Conservation (phyloP, 495 filamentous ascomycete genomes). For the Oidiodendron maius region DNA sequence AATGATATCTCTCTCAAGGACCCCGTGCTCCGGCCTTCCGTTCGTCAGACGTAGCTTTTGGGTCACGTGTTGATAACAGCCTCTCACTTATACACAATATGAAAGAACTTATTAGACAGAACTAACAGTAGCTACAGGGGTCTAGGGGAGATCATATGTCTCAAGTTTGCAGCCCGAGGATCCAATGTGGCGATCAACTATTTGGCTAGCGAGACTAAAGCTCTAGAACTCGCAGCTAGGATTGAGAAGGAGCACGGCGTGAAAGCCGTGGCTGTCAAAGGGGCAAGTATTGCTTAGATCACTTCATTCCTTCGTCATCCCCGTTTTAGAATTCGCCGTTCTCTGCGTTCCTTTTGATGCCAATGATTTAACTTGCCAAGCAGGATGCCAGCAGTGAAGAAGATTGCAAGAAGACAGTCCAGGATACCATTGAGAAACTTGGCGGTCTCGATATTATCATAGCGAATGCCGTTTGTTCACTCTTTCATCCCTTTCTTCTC, state of each 20-base stretch:
- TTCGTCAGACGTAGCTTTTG: too few relatives aligned
- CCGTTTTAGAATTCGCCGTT: too few relatives aligned
- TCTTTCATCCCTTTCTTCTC: neutral
- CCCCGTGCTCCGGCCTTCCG: too few relatives aligned
- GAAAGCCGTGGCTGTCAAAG: conserved; percentile 53
- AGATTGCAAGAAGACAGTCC: conserved; percentile 49
- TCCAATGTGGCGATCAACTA: conserved; percentile 71
- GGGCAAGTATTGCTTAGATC: conserved; percentile 35
- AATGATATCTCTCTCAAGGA: too few relatives aligned
- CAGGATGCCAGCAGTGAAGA: conserved; percentile 53
- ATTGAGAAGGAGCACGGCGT: conserved; percentile 45
- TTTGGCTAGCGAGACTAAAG: conserved; percentile 43
- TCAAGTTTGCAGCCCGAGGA: conserved; percentile 62
- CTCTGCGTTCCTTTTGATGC: neutral
- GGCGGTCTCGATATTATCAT: conserved; percentile 67
- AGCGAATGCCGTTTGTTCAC: conserved; percentile 57
- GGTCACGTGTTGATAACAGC: too few relatives aligned
- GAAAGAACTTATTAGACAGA: too few relatives aligned
- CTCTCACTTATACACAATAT: too few relatives aligned
- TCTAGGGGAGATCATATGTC: conserved; percentile 55
- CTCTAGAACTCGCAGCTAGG: conserved; percentile 47
- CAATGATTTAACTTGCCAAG: neutral
- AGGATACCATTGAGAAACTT: conserved; percentile 48
- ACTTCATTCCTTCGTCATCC: too few relatives aligned
- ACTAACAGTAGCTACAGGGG: too few relatives aligned